Evolutionary conservation across 768 basidiomycete genomes (phyloP).

Genomic region (Dendrothele bispora): DNA sequence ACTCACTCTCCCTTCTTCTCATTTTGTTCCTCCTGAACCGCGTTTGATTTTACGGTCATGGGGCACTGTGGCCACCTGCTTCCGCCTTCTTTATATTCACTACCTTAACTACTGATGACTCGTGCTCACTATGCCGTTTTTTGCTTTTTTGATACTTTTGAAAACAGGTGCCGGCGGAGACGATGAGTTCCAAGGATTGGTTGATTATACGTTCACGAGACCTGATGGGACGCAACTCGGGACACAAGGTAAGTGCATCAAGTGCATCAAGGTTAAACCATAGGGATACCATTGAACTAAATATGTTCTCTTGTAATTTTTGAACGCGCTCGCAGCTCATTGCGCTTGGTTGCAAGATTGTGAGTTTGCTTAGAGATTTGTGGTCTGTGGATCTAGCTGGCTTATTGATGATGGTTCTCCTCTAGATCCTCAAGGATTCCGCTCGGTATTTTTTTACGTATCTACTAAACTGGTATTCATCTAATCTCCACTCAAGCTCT

Average conservation of each 20-base stretch:
- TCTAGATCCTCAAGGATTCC: slow-evolving; percentile 67
- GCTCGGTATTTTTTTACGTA: slow-evolving; percentile 37
- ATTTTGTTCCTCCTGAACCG: no score
- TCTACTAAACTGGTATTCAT: neutral
- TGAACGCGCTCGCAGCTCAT: slow-evolving; percentile 38
- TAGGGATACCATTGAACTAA: neutral
- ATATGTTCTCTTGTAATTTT: neutral
- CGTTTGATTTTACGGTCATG: no score
- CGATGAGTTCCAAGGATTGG: slow-evolving; percentile 63
- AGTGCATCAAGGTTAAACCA: no score
- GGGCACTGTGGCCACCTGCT: no score
- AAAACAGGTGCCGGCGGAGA: slow-evolving; percentile 54
- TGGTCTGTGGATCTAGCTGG: neutral
- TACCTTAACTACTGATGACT: slow-evolving; percentile 66
- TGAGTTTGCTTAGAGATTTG: slow-evolving; percentile 26
- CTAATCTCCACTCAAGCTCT: slow-evolving; percentile 33
- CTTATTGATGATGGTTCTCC: neutral
- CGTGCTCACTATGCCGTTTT: slow-evolving; percentile 27
- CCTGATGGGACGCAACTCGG: slow-evolving; percentile 66
- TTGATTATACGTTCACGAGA: slow-evolving; percentile 60
- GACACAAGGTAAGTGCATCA: slow-evolving; percentile 51
- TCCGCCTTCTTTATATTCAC: no score
- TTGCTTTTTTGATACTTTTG: neutral
- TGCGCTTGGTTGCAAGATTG: slow-evolving; percentile 69
- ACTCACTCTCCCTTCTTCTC: no score